Conservation (phyloP, 2,329 filamentous ascomycete genomes). For the Pseudocercospora pini-densiflorae region DNA sequence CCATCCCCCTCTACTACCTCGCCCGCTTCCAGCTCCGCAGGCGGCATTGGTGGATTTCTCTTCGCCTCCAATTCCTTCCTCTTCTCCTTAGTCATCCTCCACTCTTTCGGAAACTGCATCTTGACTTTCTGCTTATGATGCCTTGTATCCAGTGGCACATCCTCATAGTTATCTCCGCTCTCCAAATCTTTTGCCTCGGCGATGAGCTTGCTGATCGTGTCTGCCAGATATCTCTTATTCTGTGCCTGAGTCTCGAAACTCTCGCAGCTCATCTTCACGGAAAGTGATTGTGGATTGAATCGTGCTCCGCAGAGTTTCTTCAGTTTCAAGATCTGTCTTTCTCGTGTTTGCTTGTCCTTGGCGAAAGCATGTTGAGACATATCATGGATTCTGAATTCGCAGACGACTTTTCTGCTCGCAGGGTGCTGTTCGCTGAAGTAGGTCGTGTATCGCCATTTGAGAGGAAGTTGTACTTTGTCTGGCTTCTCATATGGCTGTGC, state of each 20-base stretch:
- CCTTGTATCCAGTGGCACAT: slow-evolving; percentile 86
- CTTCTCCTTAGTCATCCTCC: slow-evolving; percentile 77
- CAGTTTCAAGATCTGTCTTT: slow-evolving; percentile 75
- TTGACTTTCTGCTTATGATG: slow-evolving; percentile 75
- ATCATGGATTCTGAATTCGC: slow-evolving; percentile 81
- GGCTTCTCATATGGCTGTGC: slow-evolving; percentile 81
- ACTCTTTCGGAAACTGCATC: slow-evolving; percentile 77
- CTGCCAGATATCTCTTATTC: slow-evolving; percentile 93
- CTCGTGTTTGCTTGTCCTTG: slow-evolving; percentile 67
- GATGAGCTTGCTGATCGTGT: slow-evolving; percentile 75
- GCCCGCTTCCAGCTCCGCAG: slow-evolving; percentile 60
- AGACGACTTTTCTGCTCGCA: slow-evolving; percentile 88
- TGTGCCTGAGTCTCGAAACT: slow-evolving; percentile 82
- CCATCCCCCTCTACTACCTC: slow-evolving; percentile 57
- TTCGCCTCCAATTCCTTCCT: slow-evolving; percentile 66
- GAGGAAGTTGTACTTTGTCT: slow-evolving; percentile 61
- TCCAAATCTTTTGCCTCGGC: slow-evolving; percentile 70
- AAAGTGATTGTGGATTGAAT: slow-evolving; percentile 82
- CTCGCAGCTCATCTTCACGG: slow-evolving; percentile 90
- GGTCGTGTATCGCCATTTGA: slow-evolving; percentile 95
- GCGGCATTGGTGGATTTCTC: slow-evolving; percentile 56
- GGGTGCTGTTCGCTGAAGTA: slow-evolving; percentile 96
- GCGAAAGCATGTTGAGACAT: neutral
- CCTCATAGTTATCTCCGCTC: slow-evolving; percentile 77
- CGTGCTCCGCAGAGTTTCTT: slow-evolving; percentile 84